Evolutionary conservation across 2,329 filamentous ascomycete genomes (phyloP).

Genomic region (Colletotrichum phormii): DNA sequence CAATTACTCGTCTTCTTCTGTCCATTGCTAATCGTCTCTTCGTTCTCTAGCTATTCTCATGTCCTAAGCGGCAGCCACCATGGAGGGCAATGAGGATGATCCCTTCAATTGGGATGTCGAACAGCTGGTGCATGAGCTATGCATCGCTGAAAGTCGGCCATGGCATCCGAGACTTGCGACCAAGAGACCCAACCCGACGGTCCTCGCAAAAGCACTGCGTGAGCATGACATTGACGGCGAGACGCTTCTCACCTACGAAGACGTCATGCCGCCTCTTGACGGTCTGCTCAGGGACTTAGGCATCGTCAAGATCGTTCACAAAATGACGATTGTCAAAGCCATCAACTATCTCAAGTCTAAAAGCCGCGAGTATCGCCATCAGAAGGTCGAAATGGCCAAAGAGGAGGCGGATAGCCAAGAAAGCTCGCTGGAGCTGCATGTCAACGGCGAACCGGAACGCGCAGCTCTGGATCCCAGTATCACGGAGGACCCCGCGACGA

Average conservation of each 20-base stretch:
- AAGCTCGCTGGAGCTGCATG: constrained; percentile 4
- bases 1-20: neutral
- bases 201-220: constrained; percentile 66
- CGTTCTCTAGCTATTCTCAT: neutral
- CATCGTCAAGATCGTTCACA: constrained; percentile 68
- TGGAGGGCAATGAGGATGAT: constrained; percentile 60
- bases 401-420: neutral
- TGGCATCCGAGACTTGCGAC: constrained; percentile 53
- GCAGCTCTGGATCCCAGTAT: neutral
- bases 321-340: constrained; percentile 66
- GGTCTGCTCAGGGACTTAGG: constrained; percentile 66
- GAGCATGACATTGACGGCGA: constrained; percentile 75
- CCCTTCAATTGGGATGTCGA: constrained; percentile 81
- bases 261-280: constrained; percentile 59
- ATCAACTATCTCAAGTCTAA: constrained; percentile 51
- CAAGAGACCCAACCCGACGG: constrained; percentile 61
- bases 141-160: constrained; percentile 59
- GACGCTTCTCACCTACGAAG: constrained; percentile 67
- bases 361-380: constrained; percentile 35
- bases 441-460: neutral
- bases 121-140: constrained; percentile 75
- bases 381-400: constrained; percentile 12
- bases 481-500: neutral
- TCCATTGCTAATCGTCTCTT: neutral
- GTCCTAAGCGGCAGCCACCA: constrained; percentile 36